phyloP scores from a whole-genome alignment of 768 basidiomycete species.

The Porphyrellus cyaneotinctus region DNA sequence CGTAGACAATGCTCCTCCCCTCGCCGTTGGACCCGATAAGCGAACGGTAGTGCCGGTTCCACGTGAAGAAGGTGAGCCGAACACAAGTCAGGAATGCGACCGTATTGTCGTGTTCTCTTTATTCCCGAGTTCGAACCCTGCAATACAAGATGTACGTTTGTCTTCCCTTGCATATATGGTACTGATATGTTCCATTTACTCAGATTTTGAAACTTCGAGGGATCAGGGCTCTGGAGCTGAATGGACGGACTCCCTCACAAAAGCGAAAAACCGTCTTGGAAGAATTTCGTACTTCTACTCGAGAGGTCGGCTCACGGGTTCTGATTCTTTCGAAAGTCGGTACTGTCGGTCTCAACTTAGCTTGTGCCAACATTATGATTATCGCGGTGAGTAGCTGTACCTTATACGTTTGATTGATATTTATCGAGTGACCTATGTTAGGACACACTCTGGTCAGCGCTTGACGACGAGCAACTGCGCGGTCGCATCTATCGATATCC shows the following conservation, averaged over 20 bases:
- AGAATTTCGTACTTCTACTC: slow-evolving; percentile 1
- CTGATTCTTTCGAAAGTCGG: slow-evolving; percentile 8
- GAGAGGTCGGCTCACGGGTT: background rate
- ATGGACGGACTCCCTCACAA: background rate
- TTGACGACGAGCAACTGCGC: background rate
- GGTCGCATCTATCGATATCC: background rate
- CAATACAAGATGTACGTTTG: background rate
- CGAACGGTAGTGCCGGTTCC: too few species aligned
- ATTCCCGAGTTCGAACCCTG: background rate
- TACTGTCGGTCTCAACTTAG: background rate
- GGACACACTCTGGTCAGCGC: background rate
- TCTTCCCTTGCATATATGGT: background rate
- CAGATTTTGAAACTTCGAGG: background rate
- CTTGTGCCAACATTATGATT: background rate
- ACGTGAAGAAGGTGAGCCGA: too few species aligned
- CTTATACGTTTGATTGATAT: too few species aligned
- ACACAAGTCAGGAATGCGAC: background rate
- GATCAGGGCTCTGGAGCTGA: background rate
- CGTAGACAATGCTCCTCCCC: background rate
- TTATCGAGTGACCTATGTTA: too few species aligned
- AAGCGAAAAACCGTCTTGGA: background rate
- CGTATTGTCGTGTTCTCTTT: background rate
- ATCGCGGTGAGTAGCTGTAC: background rate
- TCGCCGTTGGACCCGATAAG: background rate
- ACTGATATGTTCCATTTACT: background rate